Percentiles rank a stretch among this genome's conserved stretches.
These are phyloP conservation scores for Leishmania tarentolae DNA, from an alignment of 208 protist genomes.

Conservation along the genomic window DNA sequence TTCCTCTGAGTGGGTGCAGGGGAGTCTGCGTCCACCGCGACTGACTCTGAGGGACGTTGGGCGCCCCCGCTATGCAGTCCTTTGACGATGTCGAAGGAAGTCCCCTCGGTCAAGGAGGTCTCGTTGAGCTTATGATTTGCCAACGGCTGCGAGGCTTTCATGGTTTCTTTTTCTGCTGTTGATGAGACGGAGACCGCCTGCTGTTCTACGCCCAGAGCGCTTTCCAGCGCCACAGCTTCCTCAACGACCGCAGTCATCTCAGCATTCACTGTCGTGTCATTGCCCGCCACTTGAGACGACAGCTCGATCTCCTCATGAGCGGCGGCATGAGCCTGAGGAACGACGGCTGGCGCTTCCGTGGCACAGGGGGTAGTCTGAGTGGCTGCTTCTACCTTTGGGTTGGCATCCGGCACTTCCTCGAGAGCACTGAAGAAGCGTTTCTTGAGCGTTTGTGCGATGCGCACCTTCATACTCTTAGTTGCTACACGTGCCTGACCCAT, in stretches of 20 bases:
- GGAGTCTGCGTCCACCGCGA: neutral
- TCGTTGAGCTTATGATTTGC: neutral
- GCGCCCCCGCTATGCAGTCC: neutral
- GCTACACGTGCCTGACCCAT: neutral
- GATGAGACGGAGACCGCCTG: neutral
- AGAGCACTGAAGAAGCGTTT: constrained; percentile 6
- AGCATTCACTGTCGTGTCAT: neutral
- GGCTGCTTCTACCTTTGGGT: neutral
- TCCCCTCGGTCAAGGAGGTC: neutral
- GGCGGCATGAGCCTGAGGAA: neutral
- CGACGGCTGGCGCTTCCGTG: neutral
- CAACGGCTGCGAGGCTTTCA: neutral
- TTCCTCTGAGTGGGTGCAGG: neutral
- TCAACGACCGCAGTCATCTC: neutral
- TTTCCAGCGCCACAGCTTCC: neutral
- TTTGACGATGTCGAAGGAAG: neutral
- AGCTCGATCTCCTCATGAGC: neutral
- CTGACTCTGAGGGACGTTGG: neutral
- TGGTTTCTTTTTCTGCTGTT: neutral
- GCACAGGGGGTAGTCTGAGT: neutral
- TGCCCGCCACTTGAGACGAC: neutral
- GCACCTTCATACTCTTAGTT: neutral
- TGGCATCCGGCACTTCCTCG: constrained; percentile 2
- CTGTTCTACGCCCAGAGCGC: neutral
- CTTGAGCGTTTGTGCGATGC: neutral